Conservation (phyloP, 139 green algal genomes). For the Ettlia oleoabundans region DNA sequence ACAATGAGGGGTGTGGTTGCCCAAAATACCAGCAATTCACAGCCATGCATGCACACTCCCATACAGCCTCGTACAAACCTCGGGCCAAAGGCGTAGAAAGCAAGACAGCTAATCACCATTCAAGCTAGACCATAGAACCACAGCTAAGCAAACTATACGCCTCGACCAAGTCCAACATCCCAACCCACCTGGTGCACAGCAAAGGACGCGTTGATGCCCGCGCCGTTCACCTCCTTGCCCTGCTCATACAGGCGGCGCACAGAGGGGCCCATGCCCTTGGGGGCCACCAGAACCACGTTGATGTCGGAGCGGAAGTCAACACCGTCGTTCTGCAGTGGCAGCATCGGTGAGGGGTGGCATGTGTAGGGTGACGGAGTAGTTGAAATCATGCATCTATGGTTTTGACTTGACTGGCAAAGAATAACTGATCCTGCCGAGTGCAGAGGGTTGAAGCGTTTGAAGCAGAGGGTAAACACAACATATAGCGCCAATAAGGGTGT, state of each 20-base stretch:
- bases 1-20: too few relatives aligned
- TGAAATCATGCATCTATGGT: too few relatives aligned
- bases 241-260: conserved; percentile 98
- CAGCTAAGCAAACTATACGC: neutral
- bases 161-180: neutral
- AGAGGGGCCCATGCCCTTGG: conserved; percentile 99
- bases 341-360: neutral
- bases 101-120: too few relatives aligned
- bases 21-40: too few relatives aligned
- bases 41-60: too few relatives aligned
- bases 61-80: too few relatives aligned
- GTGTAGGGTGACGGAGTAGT: too few relatives aligned
- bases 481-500: too few relatives aligned
- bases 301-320: conserved; percentile 98
- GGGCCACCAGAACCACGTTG: conserved; percentile 98
- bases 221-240: conserved; percentile 97
- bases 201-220: conserved; percentile 99
- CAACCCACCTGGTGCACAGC: conserved; percentile 92
- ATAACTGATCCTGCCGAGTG: neutral
- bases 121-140: too few relatives aligned
- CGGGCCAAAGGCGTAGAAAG: too few relatives aligned
- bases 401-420: too few relatives aligned
- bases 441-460: neutral
- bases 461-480: neutral
- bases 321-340: conserved; percentile 73